Evolutionary conservation across 1,284 basidiomycete species (phyloP), one percentile per base, ranked within the genome.

Genomic region (Tausonia pullulans): DNA sequence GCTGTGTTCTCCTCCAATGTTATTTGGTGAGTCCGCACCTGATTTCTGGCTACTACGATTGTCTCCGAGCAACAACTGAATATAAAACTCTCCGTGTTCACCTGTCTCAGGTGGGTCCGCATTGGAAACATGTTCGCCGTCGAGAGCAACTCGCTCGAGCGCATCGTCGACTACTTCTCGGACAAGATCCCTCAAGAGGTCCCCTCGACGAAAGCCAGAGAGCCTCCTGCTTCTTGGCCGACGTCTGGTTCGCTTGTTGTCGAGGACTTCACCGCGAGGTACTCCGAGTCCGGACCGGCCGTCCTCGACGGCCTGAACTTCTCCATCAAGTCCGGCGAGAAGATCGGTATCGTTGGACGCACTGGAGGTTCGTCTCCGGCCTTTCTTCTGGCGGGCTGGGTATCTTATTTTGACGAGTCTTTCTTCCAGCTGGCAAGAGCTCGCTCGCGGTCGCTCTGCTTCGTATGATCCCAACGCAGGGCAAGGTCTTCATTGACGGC

Each of bases 151-250:
- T 55, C 74, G 7, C 77, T 90, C 67, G 87, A 90, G 44, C 82
- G 88, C 41, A 85, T 90, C 63, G 81, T 86, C 70, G 81, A 81
- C 45, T 90, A 89, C 71, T 73, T 87, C 60, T 73, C 78, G 8
- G 54, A 55, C 39, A 10, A 27, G 10, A 86, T 88, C 62, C 86
- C 87, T 63, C 86, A 88, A 72, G 87, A 90, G 71, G 81, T 81
- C 0, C 77, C 79, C 63, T 71, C 81, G 0, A 79, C 78, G 0
- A 71, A 76, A 40, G 71, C 73, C 13, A 82, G 82, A 6, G 75
- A 79, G 55, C 87, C 87, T 45, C 86, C 88, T 3, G 87, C 87
- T 0, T 83, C 86, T 65, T 90, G 88, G 87, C 88, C 88, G 0
- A 80, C 84, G 0, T 85, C 83, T 52, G 87, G 87, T 5, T 79